phyloP scores from a whole-genome alignment of 2,329 filamentous ascomycete genomes.

The Phialophora verrucosa region DNA sequence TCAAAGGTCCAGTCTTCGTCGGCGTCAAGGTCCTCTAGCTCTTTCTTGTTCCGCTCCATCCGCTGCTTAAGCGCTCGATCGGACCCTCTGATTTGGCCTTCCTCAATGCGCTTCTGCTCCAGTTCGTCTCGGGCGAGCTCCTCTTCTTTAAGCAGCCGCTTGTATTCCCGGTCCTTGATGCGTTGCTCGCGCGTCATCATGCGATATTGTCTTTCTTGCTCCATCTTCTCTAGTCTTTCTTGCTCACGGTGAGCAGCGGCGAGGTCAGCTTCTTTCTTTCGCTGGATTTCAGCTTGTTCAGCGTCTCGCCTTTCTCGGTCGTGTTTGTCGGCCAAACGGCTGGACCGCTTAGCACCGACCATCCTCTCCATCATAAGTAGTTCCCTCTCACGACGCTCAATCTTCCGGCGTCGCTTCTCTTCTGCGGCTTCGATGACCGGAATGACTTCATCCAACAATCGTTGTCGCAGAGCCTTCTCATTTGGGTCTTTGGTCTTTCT shows the following conservation, averaged over 20 bases:
- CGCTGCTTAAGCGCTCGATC: conserved; percentile 81
- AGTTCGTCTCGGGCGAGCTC: conserved; percentile 80
- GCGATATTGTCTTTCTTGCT: conserved; percentile 77
- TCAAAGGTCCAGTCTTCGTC: conserved; percentile 95
- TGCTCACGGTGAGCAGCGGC: conserved; percentile 65
- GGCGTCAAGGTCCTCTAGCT: conserved; percentile 72
- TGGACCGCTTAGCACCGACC: conserved; percentile 92
- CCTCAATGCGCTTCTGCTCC: conserved; percentile 67
- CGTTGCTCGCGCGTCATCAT: conserved; percentile 85
- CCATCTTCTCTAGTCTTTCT: conserved; percentile 66
- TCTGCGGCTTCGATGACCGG: conserved; percentile 82
- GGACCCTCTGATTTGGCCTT: conserved; percentile 68
- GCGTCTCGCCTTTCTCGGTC: conserved; percentile 79
- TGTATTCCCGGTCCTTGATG: conserved; percentile 81
- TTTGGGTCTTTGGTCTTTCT: conserved; percentile 80
- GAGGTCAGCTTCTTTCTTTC: conserved; percentile 68
- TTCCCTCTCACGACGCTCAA: conserved; percentile 78
- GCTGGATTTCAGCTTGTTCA: conserved; percentile 71
- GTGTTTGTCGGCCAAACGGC: conserved; percentile 79
- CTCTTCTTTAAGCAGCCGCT: conserved; percentile 81
- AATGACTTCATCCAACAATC: conserved; percentile 77
- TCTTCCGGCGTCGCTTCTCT: conserved; percentile 71
- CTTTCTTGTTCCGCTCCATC: conserved; percentile 78
- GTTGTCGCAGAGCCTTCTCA: conserved; percentile 76
- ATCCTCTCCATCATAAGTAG: conserved; percentile 81